phyloP scores from a whole-genome alignment of 2,329 filamentous ascomycete genomes.

The Paramyrothecium roridum region DNA sequence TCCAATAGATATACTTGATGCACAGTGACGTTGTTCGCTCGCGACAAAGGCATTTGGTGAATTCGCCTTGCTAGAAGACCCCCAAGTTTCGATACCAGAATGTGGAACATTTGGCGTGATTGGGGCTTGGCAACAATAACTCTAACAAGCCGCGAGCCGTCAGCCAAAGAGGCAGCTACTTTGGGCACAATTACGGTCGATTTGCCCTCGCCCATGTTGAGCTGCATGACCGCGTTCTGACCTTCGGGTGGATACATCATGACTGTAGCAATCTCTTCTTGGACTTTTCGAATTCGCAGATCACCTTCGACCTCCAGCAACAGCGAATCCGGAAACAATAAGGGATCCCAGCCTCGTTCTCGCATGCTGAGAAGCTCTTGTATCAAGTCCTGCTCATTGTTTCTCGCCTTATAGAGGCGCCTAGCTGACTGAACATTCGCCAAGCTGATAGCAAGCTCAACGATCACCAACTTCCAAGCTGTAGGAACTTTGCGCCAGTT shows the following conservation, averaged over 20 bases:
- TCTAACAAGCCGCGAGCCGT: slow-evolving; percentile 45
- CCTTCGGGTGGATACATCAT: slow-evolving; percentile 43
- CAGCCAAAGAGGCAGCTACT: slow-evolving; percentile 48
- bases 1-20: slow-evolving; percentile 30
- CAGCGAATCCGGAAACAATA: slow-evolving; percentile 52
- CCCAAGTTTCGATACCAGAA: slow-evolving; percentile 52
- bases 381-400: slow-evolving; percentile 20
- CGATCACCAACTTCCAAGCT: not conserved
- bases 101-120: slow-evolving; percentile 54
- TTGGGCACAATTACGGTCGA: slow-evolving; percentile 65
- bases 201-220: slow-evolving; percentile 70
- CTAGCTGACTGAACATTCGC: not conserved
- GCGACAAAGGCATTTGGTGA: slow-evolving; percentile 53
- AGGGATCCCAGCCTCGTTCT: slow-evolving; percentile 50
- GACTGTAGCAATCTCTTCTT: slow-evolving; percentile 50
- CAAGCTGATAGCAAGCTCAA: not conserved
- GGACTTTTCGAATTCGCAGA: slow-evolving; percentile 55
- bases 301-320: slow-evolving; percentile 61
- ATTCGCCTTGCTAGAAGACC: slow-evolving; percentile 44
- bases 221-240: slow-evolving; percentile 53
- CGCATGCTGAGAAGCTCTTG: slow-evolving; percentile 43
- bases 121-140: slow-evolving; percentile 59
- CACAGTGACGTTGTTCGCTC: slow-evolving; percentile 12
- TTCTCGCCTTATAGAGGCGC: not conserved
- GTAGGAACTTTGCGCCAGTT: not conserved